Evolutionary conservation across 2,329 filamentous ascomycete genomes (phyloP).

Genomic region (Fusarium citri): DNA sequence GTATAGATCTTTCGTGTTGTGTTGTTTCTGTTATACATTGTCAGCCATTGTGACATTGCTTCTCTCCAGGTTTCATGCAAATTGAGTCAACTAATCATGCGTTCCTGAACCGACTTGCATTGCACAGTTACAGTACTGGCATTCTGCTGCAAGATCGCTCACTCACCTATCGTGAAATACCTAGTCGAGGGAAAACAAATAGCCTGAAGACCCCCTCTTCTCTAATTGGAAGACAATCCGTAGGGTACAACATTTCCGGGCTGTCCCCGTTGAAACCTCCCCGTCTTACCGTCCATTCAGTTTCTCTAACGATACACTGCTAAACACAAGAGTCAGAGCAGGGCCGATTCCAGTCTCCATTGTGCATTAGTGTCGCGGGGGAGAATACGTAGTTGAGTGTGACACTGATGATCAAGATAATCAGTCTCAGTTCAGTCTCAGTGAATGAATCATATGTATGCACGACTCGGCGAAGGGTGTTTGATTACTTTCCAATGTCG

Average conservation of each 20-base stretch:
- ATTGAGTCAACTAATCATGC: conserved; percentile 1
- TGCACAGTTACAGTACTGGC: not conserved
- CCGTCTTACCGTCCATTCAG: conserved; percentile 34
- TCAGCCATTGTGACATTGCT: conserved; percentile 4
- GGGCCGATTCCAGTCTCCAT: conserved; percentile 33
- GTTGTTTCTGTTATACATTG: conserved; percentile 21
- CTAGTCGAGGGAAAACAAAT: not conserved
- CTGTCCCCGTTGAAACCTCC: conserved; percentile 34
- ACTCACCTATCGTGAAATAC: not conserved
- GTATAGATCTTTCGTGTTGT: not conserved
- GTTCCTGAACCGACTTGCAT: not conserved
- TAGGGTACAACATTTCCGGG: conserved; percentile 19
- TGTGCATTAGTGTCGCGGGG: conserved; percentile 15
- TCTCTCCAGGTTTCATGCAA: conserved; percentile 10
- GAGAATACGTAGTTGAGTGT: conserved; percentile 11
- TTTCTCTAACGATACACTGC: conserved; percentile 16
- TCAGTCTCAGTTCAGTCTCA: not conserved
- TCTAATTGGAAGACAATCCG: conserved; percentile 1
- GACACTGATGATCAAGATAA: conserved; percentile 38
- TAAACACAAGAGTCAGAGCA: conserved; percentile 24
- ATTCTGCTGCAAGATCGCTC: not conserved
- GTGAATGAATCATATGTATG: conserved; percentile 2
- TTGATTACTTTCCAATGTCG: conserved; percentile 13
- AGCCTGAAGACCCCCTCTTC: not conserved
- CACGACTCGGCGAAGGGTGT: not conserved